These are phyloP conservation scores for Auricularia heimuer DNA, from an alignment of 768 basidiomycete genomes.

Conservation along the genomic window DNA sequence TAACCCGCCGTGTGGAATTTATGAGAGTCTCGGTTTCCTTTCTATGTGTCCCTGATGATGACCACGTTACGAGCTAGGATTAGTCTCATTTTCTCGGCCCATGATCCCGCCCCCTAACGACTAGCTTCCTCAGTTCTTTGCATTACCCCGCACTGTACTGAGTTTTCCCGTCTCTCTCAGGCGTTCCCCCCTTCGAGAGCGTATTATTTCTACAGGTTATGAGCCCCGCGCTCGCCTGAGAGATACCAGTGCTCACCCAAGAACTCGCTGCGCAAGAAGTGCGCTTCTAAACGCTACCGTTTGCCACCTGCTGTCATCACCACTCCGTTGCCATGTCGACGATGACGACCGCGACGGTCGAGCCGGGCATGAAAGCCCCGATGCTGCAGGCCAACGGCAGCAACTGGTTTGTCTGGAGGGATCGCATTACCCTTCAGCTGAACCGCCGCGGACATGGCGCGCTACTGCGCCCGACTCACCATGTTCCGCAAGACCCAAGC, in stretches of 20 bases:
- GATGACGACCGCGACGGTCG: not conserved
- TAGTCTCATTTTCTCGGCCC: too few relatives aligned
- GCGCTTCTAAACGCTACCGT: not conserved
- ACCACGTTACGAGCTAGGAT: too few relatives aligned
- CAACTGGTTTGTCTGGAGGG: not conserved
- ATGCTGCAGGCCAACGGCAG: not conserved
- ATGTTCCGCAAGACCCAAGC: not conserved
- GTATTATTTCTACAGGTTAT: too few relatives aligned
- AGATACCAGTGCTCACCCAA: not conserved
- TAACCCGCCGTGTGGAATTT: conserved; percentile 8
- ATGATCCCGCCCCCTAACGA: too few relatives aligned
- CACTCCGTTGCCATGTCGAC: not conserved
- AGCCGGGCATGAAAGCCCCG: not conserved
- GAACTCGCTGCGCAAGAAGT: not conserved
- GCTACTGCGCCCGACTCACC: not conserved
- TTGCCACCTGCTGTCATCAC: not conserved
- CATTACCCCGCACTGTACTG: too few relatives aligned
- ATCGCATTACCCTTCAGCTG: not conserved
- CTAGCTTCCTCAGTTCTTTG: too few relatives aligned
- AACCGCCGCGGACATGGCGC: not conserved
- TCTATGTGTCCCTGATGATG: too few relatives aligned
- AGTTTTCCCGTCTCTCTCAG: too few relatives aligned
- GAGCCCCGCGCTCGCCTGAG: not conserved
- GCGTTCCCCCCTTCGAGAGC: too few relatives aligned
- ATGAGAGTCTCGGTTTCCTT: too few relatives aligned